Conservation (phyloP, 164 flowering plant genomes). For the Stephania cephalantha region DNA sequence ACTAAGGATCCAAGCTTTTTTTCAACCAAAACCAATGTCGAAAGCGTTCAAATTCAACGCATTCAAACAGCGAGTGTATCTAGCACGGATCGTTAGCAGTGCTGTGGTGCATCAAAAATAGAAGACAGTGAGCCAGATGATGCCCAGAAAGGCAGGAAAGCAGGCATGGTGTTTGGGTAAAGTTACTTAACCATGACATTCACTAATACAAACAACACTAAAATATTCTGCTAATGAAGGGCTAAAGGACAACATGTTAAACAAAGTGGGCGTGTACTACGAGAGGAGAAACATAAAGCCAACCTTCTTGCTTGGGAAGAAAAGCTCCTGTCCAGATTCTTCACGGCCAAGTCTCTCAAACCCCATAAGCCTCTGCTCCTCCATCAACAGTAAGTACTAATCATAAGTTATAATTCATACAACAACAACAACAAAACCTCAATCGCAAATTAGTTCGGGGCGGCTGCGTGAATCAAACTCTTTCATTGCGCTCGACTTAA, state of each 20-base stretch:
- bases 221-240: background rate
- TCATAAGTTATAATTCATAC: too few species aligned
- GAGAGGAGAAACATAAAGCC: background rate
- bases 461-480: too few species aligned
- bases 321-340: background rate
- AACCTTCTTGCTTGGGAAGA: conserved; percentile 4
- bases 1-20: background rate
- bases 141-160: background rate
- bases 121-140: background rate
- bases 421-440: too few species aligned
- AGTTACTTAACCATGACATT: background rate
- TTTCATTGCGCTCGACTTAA: too few species aligned
- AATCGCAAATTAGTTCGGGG: too few species aligned
- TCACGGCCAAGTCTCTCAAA: conserved; percentile 5
- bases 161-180: conserved; percentile 1
- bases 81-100: background rate
- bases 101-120: background rate
- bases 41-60: background rate
- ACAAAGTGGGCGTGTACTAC: background rate
- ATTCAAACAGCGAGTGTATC: background rate
- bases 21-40: background rate
- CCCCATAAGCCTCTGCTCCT: conserved; percentile 1
- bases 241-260: background rate
- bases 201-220: background rate
- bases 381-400: background rate